These are phyloP conservation scores for Eremothecium coryli DNA, from an alignment of 1,139 yeast species.

Conservation along the genomic window DNA sequence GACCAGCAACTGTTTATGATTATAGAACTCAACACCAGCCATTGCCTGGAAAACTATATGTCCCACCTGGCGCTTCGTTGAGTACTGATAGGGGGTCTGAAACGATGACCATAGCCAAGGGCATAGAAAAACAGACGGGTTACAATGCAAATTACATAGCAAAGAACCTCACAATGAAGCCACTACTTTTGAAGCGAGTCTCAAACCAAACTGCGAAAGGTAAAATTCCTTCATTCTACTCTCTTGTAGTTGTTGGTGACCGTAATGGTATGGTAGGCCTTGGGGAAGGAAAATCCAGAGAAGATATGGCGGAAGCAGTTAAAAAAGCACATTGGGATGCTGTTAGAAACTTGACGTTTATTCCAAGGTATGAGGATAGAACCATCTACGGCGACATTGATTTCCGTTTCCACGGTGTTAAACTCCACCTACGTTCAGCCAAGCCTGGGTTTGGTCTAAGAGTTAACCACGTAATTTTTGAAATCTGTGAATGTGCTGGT, in stretches of 20 bases:
- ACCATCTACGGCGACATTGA: slow-evolving; percentile 82
- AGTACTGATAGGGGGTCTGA: slow-evolving; percentile 22
- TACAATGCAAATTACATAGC: slow-evolving; percentile 57
- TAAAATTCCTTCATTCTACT: slow-evolving; percentile 76
- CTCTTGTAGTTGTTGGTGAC: slow-evolving; percentile 87
- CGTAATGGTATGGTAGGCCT: slow-evolving; percentile 87
- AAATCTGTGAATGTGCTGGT: slow-evolving; percentile 91
- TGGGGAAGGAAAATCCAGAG: slow-evolving; percentile 90
- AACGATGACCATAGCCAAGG: slow-evolving; percentile 39
- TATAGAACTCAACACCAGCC: slow-evolving; percentile 22
- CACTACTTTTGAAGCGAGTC: slow-evolving; percentile 68
- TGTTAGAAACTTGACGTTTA: slow-evolving; percentile 68
- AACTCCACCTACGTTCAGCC: slow-evolving; percentile 71
- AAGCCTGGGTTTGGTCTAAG: slow-evolving; percentile 93
- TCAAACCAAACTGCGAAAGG: slow-evolving; percentile 93
- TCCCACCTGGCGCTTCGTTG: slow-evolving; percentile 34
- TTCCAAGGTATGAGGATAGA: slow-evolving; percentile 84
- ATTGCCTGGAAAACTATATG: slow-evolving; percentile 24
- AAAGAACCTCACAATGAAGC: slow-evolving; percentile 50
- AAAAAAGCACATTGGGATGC: slow-evolving; percentile 92
- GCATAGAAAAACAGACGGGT: slow-evolving; percentile 64
- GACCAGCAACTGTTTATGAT: slow-evolving; percentile 38
- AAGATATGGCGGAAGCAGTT: slow-evolving; percentile 67
- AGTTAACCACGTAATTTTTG: slow-evolving; percentile 84
- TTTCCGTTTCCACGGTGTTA: slow-evolving; percentile 80